Evolutionary conservation across 2,329 filamentous ascomycete genomes (phyloP), one percentile per base, ranked within the genome.

Genomic region (Graphilbum sp.): DNA sequence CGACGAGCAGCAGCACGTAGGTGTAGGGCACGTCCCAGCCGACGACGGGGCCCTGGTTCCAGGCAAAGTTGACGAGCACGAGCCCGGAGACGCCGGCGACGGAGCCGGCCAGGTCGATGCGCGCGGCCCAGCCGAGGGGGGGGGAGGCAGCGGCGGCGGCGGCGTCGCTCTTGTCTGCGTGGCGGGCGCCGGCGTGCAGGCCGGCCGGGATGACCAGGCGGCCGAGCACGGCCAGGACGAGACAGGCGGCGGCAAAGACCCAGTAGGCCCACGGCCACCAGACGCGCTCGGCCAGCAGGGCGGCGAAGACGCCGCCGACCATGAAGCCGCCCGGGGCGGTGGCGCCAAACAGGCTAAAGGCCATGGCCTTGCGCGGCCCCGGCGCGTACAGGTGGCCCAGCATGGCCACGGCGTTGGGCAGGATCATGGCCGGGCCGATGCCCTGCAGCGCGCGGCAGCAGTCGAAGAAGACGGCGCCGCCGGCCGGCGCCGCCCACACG

Each of bases 321-420:
- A 57, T 53, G 4, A 56, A 62, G 2, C 66, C 66, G 5, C 63
- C 45, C 0, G 66, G 67, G 0, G 63, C 60, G 1, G 57, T 56
- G 1, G 62, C 63, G 2, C 59, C 62, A 27, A 68, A 66, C 4
- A 66, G 50, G 3, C 59, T 56, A 42, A 81, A 77, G 0, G 70
- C 62, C 56, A 79, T 69, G 34, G 71, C 64, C 50, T 78, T 78
- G 41, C 64, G 60, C 36, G 54, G 57, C 0, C 74, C 73, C 0
- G 67, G 68, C 0, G 60, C 55, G 44, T 77, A 79, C 0, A 66
- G 62, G 0, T 60, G 59, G 2, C 72, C 75, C 0, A 81, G 52
- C 7, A 82, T 60, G 3, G 74, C 75, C 15, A 80, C 54, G 0
- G 62, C 72, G 43, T 79, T 82, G 0, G 77, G 76, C 17, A 81